phyloP scores from a whole-genome alignment of 106 monocot species.

The Agapanthus africanus region DNA sequence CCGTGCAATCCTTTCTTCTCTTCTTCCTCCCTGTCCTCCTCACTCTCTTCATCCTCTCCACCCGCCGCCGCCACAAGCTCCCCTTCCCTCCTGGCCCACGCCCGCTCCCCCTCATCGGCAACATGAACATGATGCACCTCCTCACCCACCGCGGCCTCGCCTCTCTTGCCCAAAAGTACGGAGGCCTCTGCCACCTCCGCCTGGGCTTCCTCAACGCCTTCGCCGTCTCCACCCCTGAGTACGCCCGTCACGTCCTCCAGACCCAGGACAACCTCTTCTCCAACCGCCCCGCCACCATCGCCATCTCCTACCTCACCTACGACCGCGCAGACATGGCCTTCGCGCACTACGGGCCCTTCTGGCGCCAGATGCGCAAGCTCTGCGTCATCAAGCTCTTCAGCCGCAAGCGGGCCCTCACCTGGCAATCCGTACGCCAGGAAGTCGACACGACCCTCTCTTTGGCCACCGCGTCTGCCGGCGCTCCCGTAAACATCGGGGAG shows the following conservation, averaged over 20 bases:
- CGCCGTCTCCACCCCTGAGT: constrained; percentile 75
- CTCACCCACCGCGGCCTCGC: constrained; percentile 97
- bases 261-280: constrained; percentile 73
- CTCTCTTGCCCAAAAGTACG: constrained; percentile 41
- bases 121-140: constrained; percentile 80
- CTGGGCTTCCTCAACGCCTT: constrained; percentile 66
- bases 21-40: constrained; percentile 8
- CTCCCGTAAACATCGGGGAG: constrained; percentile 62
- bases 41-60: constrained; percentile 11
- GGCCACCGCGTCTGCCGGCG: constrained; percentile 2
- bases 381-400: constrained; percentile 92
- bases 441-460: constrained; percentile 26
- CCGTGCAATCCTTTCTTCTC: constrained; percentile 2
- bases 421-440: constrained; percentile 84
- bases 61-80: constrained; percentile 16
- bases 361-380: constrained; percentile 98
- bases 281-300: constrained; percentile 72
- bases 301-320: constrained; percentile 90
- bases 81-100: constrained; percentile 69
- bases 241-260: constrained; percentile 77
- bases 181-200: constrained; percentile 67
- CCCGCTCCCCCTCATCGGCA: constrained; percentile 65
- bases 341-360: constrained; percentile 96
- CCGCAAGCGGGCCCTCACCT: constrained; percentile 76
- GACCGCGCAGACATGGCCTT: constrained; percentile 95